Evolutionary conservation across 257 asterid genomes (phyloP), one percentile per base, ranked within the genome.

Genomic region (Jaltomata sinuosa): DNA sequence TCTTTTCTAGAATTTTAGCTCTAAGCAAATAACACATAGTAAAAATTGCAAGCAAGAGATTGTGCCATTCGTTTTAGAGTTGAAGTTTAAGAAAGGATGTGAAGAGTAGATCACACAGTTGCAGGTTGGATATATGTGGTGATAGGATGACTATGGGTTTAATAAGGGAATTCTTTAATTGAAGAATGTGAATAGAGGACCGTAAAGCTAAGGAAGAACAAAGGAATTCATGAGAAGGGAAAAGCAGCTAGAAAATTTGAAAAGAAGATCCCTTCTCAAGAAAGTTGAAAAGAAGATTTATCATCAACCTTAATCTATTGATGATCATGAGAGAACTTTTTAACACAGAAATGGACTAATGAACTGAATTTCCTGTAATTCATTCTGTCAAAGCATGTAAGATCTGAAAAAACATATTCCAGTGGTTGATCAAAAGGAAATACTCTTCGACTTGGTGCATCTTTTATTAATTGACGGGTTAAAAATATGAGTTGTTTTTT

Each of bases 321-420:
- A 11, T 25, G 12, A 61, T 25, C 19, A 61, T 5, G 36, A 25
- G 69, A 25, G 12, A 14, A 11, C 8, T 5, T 61, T 27, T 61
- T 25, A 5, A 8, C 69, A 61, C 36, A 61, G 36, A 61, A 61
- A 61, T 61, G 69, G 69, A 61, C 3, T 59, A 59, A 25, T 25
- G 25, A 11, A 62, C 19, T 12, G 21, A 62, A 62, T 31, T 22
- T 27, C 71, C 71, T 27, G 71, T 36, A n/a, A 65, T 27, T 69
- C 19, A 40, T 45, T 12, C 34, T 34, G 9, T 38, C 38, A 22
- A 68, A 65, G 16, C 45, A 80, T 61, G 52, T 45, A 81, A 22
- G n/a, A 84, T 83, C 89, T 84, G 38, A 86, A 50, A 88, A 84
- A 76, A 62, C 80, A 27, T 14, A 62, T 62, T 27, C 71, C 21